These are phyloP conservation scores for Malassezia sympodialis DNA, from an alignment of 1,284 basidiomycete genomes.

Conservation along the genomic window DNA sequence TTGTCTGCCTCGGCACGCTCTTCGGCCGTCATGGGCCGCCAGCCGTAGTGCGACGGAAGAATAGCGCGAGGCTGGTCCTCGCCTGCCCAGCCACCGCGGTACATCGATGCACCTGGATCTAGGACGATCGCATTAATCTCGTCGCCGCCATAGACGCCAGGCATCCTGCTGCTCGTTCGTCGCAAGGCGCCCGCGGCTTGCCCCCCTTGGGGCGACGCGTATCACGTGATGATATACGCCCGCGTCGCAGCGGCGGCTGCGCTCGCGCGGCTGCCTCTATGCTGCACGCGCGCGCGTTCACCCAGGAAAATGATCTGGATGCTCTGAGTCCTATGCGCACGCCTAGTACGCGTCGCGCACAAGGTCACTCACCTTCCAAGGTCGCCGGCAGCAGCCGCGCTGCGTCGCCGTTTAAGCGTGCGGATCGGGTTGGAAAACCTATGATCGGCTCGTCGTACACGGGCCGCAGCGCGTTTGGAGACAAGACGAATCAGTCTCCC, in stretches of 20 bases:
- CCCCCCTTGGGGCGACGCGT: background rate
- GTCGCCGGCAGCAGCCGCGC: background rate
- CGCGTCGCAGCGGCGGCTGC: background rate
- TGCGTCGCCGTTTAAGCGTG: conserved; percentile 11
- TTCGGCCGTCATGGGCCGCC: conserved; percentile 51
- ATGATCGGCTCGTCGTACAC: background rate
- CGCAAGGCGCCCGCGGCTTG: background rate
- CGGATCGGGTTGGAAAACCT: background rate
- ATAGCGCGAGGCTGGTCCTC: conserved; percentile 91
- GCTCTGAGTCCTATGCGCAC: conserved; percentile 1
- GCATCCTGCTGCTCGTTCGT: conserved; percentile 23
- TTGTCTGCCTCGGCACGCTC: conserved; percentile 24
- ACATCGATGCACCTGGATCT: conserved; percentile 79
- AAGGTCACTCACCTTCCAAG: background rate
- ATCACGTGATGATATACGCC: conserved; percentile 4
- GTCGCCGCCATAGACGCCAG: conserved; percentile 53
- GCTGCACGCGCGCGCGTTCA: background rate
- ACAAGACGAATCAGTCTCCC: conserved; percentile 19
- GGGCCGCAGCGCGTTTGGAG: conserved; percentile 10
- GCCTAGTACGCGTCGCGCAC: background rate
- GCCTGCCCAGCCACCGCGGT: conserved; percentile 80
- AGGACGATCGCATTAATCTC: conserved; percentile 91
- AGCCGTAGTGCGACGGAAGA: conserved; percentile 80
- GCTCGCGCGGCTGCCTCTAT: background rate
- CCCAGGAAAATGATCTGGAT: conserved; percentile 3